These are phyloP conservation scores for Avena atlantica DNA, from an alignment of 176 grass and related monocot species.

Conservation along the genomic window DNA sequence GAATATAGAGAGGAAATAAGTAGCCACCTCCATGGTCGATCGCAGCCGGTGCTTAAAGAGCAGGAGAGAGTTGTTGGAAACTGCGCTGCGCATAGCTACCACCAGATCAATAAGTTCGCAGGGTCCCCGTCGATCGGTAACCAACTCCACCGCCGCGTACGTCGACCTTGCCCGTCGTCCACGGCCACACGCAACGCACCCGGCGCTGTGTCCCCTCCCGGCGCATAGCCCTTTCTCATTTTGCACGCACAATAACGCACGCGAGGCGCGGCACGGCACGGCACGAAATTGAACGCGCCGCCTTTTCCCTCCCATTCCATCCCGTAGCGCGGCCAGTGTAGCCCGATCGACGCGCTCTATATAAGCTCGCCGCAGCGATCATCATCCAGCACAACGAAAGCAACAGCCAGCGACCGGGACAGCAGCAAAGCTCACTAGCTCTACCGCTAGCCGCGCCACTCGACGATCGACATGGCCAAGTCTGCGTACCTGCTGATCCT, in stretches of 20 bases:
- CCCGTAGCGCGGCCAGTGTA: background rate
- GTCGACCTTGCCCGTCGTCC: background rate
- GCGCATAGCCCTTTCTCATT: too few species aligned
- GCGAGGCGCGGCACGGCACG: background rate
- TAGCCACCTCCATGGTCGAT: slow-evolving; percentile 18
- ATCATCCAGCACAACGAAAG: slow-evolving; percentile 18
- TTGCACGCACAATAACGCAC: background rate
- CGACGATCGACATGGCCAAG: background rate
- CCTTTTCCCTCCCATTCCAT: slow-evolving; percentile 35
- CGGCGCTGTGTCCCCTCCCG: too few species aligned
- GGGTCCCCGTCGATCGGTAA: background rate
- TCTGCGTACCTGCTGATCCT: background rate
- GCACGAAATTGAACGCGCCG: slow-evolving; percentile 61
- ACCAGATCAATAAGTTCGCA: slow-evolving; percentile 22
- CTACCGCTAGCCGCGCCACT: background rate
- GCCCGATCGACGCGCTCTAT: slow-evolving; percentile 10
- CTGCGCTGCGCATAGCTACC: background rate
- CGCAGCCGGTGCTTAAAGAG: slow-evolving; percentile 43
- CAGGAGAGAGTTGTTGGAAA: slow-evolving; percentile 37
- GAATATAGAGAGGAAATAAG: slow-evolving; percentile 24
- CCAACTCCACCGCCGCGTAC: background rate
- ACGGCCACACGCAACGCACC: too few species aligned
- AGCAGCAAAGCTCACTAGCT: background rate
- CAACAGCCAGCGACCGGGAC: background rate
- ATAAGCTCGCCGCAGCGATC: slow-evolving; percentile 46